A percentile compares a stretch with the other conserved stretches of the same genome.
phyloP scores from a whole-genome alignment of 441 rosid genomes.

The Omphalea diandra region DNA sequence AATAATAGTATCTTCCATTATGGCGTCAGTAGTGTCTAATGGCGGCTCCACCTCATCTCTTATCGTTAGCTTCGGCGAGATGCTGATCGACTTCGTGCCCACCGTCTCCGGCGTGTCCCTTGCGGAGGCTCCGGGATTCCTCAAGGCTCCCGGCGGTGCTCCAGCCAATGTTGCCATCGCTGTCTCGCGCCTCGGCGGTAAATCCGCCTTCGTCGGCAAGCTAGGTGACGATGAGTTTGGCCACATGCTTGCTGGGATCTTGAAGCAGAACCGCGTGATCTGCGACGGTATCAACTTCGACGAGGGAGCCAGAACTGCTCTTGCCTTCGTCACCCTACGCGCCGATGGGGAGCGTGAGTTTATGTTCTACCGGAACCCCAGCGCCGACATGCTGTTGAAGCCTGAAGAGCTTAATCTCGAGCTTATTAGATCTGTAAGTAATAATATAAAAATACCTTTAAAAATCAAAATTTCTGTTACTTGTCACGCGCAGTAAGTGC shows the following conservation, averaged over 20 bases:
- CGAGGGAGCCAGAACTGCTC: slow-evolving; percentile 91
- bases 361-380: slow-evolving; percentile 94
- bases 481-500: slow-evolving; percentile 9
- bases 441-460: too few species aligned
- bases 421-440: slow-evolving; percentile 83
- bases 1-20: neutral
- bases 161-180: slow-evolving; percentile 98
- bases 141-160: slow-evolving; percentile 97
- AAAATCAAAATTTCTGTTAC: neutral
- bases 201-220: slow-evolving; percentile 80
- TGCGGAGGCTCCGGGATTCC: slow-evolving; percentile 41
- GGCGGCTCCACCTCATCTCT: slow-evolving; percentile 35
- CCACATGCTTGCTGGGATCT: slow-evolving; percentile 90
- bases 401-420: slow-evolving; percentile 85
- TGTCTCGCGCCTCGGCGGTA: slow-evolving; percentile 71
- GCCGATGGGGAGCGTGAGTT: slow-evolving; percentile 96
- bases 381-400: slow-evolving; percentile 88
- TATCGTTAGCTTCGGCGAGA: too few species aligned
- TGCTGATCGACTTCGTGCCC: too few species aligned
- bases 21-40: slow-evolving; percentile 22
- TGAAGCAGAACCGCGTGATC: slow-evolving; percentile 70
- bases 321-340: slow-evolving; percentile 88
- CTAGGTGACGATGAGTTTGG: slow-evolving; percentile 97
- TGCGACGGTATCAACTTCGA: slow-evolving; percentile 82
- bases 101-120: too few species aligned